Base-by-base conservation (phyloP, 1,139 yeast species). In the Saccharomycopsis crataegensis region DNA sequence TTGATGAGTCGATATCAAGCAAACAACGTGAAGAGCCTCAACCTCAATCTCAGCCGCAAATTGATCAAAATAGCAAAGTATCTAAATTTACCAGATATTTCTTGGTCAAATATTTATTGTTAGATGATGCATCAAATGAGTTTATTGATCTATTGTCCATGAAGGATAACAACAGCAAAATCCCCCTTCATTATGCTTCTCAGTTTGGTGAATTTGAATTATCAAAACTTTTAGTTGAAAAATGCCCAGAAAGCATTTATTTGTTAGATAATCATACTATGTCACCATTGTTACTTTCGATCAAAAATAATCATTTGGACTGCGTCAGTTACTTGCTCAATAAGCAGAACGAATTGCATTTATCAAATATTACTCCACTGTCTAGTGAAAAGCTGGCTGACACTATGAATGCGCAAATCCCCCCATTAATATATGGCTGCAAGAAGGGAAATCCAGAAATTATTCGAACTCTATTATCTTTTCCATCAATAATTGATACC, bases 391-490 rank as follows among this genome's bases (percentile, higher is more conserved):
- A 32, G 38, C 17, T 38, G 12, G 16, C 36, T 45, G 28, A 17
- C 22, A 36, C 12, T 14, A 7, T 14, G 12, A 31, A 42, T 6
- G 37, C 32, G n/a, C 33, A 33, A 36, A 89, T 90, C 64, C 76
- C 89, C 48, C 98, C 99, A 0, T 74, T 93, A 44, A 89, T 88
- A 62, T 81, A 86, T 64, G 97, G 98, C 1, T 93, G 99, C 67
- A 86, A 86, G 62, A 79, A 80, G 58, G 97, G 97, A 8, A 83
- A 87, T 60, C 79, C 76, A 60, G 80, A 79, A 55, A 85, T 89
- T 3, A 84, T 89, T 28, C 79, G 84, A 60, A 73, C 81, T 58
- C 70, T 90, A 28, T 70, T 82, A 43, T 69, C 69, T 34, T 57
- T 68, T 64, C 62, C 61, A 8, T 64, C 65, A 14, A 69, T 71